Base-by-base conservation (phyloP, 768 basidiomycete species). In the Pleurotus eryngii region DNA sequence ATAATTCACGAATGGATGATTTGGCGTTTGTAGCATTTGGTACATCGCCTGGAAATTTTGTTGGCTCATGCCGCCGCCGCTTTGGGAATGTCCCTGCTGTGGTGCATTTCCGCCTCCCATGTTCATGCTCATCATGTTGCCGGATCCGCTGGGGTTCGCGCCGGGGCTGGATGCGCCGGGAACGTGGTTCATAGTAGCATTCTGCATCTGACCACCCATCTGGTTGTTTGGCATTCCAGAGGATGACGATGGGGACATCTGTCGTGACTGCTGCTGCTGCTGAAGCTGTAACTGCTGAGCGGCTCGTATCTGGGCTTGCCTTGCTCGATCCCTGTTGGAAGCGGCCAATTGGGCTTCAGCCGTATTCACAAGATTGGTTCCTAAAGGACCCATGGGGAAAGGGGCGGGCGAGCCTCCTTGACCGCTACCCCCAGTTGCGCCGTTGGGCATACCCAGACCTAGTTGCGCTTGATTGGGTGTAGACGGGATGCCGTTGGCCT, bases 1-100 rank as follows among this genome's bases (percentile, higher is more conserved):
- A 61, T 84, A 81, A 57, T 80, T 76, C 68, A 85, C 68, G 56
- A 88, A 73, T 20, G 84, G 82, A 66, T 90, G 83, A 9, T 59
- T 67, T 4, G 82, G 85, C 14, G 68, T 76, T 57, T 82, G 82
- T 64, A 89, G 63, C n/a, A 84, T 67, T 45, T 76, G 69, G 54
- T 74, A 74, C 51, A 77, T 65, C 56, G 81, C 78, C 55, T 82
- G 78, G 37, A 72, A 65, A 6, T 68, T 64, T n/a, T 68, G 70
- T n/a, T 68, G 70, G 51, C 66, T 70, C 49, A 70, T 46, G 17
- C 27, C 37, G 39, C 48, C 57, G 4, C 46, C 46, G 43, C 49
- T 55, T 35, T 50, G 15, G 8, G 30, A 35, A 3, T 35, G 30
- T 35, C 8, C 30, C 30, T 35, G 30, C 30, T 35, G 30, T 35